These are phyloP conservation scores for Agaricus subrufescens DNA, from an alignment of 768 basidiomycete species.

Conservation along the genomic window DNA sequence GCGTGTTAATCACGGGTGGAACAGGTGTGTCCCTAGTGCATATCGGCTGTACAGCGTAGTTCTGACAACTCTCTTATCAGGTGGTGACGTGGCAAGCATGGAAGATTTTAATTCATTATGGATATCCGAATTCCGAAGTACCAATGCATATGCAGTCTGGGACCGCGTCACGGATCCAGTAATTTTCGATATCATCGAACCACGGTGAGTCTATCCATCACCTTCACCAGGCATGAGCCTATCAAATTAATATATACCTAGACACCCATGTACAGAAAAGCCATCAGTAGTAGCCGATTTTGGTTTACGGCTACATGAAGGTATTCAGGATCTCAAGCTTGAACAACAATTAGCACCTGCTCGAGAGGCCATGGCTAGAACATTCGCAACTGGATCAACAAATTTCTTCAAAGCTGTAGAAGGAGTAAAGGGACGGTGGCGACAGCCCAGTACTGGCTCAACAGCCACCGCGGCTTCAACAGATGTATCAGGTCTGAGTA, in stretches of 20 bases:
- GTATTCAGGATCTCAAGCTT: slow-evolving; percentile 88
- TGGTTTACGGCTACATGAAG: slow-evolving; percentile 86
- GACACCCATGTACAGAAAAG: slow-evolving; percentile 92
- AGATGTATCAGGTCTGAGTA: slow-evolving; percentile 29
- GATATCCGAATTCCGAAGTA: slow-evolving; percentile 84
- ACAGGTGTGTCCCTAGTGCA: slow-evolving; percentile 31
- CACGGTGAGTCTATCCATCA: slow-evolving; percentile 47
- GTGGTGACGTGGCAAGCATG: slow-evolving; percentile 50
- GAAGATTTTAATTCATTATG: slow-evolving; percentile 87
- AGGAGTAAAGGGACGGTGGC: slow-evolving; percentile 77
- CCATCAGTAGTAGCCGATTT: slow-evolving; percentile 89
- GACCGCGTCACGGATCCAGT: slow-evolving; percentile 85
- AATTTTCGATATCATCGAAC: slow-evolving; percentile 93
- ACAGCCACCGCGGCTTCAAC: slow-evolving; percentile 16
- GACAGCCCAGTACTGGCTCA: slow-evolving; percentile 13
- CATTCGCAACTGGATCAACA: slow-evolving; percentile 67
- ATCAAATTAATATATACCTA: slow-evolving; percentile 20
- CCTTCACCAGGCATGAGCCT: neutral
- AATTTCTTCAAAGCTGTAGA: slow-evolving; percentile 88
- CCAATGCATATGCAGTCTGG: slow-evolving; percentile 89
- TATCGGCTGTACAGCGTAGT: neutral
- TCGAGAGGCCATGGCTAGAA: slow-evolving; percentile 81
- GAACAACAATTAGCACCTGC: slow-evolving; percentile 94
- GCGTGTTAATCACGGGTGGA: slow-evolving; percentile 66
- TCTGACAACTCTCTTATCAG: slow-evolving; percentile 20